Evolutionary conservation across 139 green algal species (phyloP).

Genomic region (Prasinococcaceae sp.): DNA sequence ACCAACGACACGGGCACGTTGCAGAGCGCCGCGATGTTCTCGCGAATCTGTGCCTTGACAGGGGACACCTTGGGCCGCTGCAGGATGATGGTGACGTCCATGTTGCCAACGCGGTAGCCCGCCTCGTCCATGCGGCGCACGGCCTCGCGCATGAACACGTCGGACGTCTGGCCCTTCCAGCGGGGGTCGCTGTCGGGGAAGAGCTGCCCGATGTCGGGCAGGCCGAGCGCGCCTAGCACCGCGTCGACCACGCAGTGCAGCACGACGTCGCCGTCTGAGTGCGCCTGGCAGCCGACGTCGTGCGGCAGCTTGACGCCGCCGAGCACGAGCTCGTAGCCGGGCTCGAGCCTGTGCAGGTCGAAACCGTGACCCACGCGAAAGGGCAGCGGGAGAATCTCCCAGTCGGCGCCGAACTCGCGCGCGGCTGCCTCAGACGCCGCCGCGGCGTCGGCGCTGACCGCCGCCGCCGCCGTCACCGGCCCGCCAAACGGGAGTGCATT

Average conservation of each 20-base stretch:
- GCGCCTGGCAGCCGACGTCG: conserved; percentile 83
- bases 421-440: no score
- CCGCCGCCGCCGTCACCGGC: no score
- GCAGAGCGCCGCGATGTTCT: conserved; percentile 66
- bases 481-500: no score
- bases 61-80: conserved; percentile 88
- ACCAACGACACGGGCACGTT: conserved; percentile 46
- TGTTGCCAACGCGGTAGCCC: conserved; percentile 81
- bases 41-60: conserved; percentile 71
- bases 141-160: conserved; percentile 71
- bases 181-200: conserved; percentile 97
- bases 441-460: no score
- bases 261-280: conserved; percentile 80
- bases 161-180: conserved; percentile 82
- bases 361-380: conserved; percentile 32
- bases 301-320: conserved; percentile 90
- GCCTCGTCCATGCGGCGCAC: conserved; percentile 61
- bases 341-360: conserved; percentile 33
- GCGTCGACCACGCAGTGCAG: conserved; percentile 90
- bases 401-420: no score
- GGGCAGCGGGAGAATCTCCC: conserved; percentile 14
- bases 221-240: conserved; percentile 80
- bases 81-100: conserved; percentile 95
- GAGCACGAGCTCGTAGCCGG: conserved; percentile 81
- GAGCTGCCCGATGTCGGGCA: conserved; percentile 96